Conservation (phyloP, 306 rosid genomes). For the Abrus precatorius region DNA sequence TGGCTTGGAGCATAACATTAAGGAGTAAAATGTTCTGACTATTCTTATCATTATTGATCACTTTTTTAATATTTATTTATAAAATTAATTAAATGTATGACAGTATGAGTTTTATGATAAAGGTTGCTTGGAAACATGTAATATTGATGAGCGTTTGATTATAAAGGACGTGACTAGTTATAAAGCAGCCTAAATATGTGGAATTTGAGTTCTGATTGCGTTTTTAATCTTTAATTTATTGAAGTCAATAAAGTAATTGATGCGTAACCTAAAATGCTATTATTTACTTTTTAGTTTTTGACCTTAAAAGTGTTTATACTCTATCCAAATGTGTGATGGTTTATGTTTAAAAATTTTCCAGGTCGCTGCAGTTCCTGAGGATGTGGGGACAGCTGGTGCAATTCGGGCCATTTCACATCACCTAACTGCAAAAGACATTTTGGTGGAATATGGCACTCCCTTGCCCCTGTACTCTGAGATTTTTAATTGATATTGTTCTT, state of each 20-base stretch:
- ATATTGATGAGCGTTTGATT: constrained; percentile 11
- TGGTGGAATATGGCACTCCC: constrained; percentile 59
- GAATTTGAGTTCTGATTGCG: not conserved
- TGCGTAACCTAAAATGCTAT: not conserved
- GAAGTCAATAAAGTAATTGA: too few relatives aligned
- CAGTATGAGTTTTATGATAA: not conserved
- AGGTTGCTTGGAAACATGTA: not conserved
- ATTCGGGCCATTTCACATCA: constrained; percentile 86
- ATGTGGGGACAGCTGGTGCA: constrained; percentile 97
- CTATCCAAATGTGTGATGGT: constrained; percentile 33
- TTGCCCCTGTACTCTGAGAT: constrained; percentile 5
- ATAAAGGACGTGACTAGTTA: not conserved
- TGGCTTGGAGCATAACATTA: not conserved
- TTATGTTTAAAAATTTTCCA: constrained; percentile 46
- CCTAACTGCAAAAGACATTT: constrained; percentile 85
- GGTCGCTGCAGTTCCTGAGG: constrained; percentile 97
- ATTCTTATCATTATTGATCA: not conserved
- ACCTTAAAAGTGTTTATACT: constrained; percentile 19
- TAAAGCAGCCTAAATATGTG: not conserved
- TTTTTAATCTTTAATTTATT: too few relatives aligned
- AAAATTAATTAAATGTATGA: not conserved
- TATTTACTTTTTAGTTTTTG: not conserved
- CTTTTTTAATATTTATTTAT: too few relatives aligned
- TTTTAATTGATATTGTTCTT: constrained; percentile 30
- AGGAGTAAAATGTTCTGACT: constrained; percentile 1